These are phyloP conservation scores for Metarhizium anisopliae DNA, from an alignment of 2,329 filamentous ascomycete genomes.

Conservation along the genomic window DNA sequence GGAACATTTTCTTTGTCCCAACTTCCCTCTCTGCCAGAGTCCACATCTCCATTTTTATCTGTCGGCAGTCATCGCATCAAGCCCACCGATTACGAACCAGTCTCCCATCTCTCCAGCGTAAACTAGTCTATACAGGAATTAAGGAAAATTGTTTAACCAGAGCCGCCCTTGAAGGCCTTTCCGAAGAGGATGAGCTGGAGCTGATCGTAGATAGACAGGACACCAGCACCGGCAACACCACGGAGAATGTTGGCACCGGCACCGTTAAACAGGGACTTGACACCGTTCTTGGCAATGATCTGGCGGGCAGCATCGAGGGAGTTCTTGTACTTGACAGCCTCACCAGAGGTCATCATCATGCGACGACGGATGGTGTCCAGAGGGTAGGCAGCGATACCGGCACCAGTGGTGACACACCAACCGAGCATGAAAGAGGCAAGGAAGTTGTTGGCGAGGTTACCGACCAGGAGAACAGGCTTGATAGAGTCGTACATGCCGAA, in stretches of 20 bases:
- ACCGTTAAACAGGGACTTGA: slow-evolving; percentile 99
- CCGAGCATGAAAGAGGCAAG: slow-evolving; percentile 97
- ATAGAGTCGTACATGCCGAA: slow-evolving; percentile 99
- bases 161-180: slow-evolving; percentile 87
- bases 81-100: slow-evolving; percentile 23
- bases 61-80: slow-evolving; percentile 28
- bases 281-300: slow-evolving; percentile 96
- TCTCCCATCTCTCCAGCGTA: slow-evolving; percentile 20
- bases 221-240: slow-evolving; percentile 99
- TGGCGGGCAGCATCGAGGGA: slow-evolving; percentile 91
- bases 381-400: slow-evolving; percentile 99
- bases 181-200: slow-evolving; percentile 98
- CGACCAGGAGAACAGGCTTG: slow-evolving; percentile 95
- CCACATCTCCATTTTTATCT: slow-evolving; percentile 35
- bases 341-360: slow-evolving; percentile 99
- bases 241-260: slow-evolving; percentile 99
- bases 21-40: slow-evolving; percentile 37
- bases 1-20: slow-evolving; percentile 25
- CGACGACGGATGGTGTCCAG: slow-evolving; percentile 99
- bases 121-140: slow-evolving; percentile 33
- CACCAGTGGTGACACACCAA: slow-evolving; percentile 99
- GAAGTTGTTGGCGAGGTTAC: slow-evolving; percentile 94
- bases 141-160: slow-evolving; percentile 34
- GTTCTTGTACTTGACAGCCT: slow-evolving; percentile 99
- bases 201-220: slow-evolving; percentile 99